Evolutionary conservation across 2,329 filamentous ascomycete species (phyloP).

Genomic region (Stachybotrys elegans): DNA sequence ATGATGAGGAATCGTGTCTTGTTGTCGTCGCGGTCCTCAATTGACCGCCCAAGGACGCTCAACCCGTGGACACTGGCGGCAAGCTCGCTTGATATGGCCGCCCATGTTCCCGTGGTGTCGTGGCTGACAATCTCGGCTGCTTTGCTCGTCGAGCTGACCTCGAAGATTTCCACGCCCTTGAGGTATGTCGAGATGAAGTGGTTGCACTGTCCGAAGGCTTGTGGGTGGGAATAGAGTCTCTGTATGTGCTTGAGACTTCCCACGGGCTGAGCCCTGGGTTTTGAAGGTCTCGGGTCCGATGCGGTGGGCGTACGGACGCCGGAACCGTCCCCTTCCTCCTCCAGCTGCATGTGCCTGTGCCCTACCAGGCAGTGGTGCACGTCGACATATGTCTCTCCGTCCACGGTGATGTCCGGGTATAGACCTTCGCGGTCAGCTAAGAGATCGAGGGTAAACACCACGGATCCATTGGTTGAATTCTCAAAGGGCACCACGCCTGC

Average conservation of each 20-base stretch:
- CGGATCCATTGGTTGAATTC: slow-evolving; percentile 91
- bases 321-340: slow-evolving; percentile 25
- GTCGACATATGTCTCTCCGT: slow-evolving; percentile 77
- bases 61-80: slow-evolving; percentile 66
- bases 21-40: slow-evolving; percentile 72
- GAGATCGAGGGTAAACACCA: slow-evolving; percentile 84
- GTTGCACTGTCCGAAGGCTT: slow-evolving; percentile 90
- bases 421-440: slow-evolving; percentile 66
- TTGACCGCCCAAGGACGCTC: slow-evolving; percentile 61
- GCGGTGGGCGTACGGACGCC: slow-evolving; percentile 47
- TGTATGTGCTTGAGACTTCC: slow-evolving; percentile 56
- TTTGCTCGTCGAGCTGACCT: slow-evolving; percentile 79
- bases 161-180: slow-evolving; percentile 70
- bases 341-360: slow-evolving; percentile 26
- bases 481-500: slow-evolving; percentile 90
- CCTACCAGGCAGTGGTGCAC: slow-evolving; percentile 87
- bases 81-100: slow-evolving; percentile 72
- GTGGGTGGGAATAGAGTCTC: slow-evolving; percentile 86
- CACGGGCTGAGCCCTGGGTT: slow-evolving; percentile 42
- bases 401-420: slow-evolving; percentile 68
- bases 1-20: slow-evolving; percentile 76
- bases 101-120: slow-evolving; percentile 53
- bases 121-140: slow-evolving; percentile 73
- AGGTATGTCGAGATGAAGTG: slow-evolving; percentile 66
- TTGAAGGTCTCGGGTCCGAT: slow-evolving; percentile 36